phyloP scores from a whole-genome alignment of 1,284 basidiomycete genomes.

The Ustilago shanxiensis region DNA sequence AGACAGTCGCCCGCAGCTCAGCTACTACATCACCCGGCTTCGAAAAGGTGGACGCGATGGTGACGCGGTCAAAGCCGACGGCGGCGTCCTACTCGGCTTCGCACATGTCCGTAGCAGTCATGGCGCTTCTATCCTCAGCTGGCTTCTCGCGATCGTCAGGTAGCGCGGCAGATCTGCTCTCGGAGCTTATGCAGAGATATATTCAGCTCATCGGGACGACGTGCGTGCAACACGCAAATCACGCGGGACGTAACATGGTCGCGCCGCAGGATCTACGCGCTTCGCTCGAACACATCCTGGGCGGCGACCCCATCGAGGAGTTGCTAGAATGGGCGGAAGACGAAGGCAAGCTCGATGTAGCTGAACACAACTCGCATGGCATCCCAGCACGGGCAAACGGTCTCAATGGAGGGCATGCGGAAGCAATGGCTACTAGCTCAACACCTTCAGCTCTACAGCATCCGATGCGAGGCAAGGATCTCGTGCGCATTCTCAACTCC shows the following conservation, averaged over 20 bases:
- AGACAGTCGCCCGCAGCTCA: too few species aligned
- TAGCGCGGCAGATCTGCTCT: conserved; percentile 46
- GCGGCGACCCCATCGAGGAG: conserved; percentile 50
- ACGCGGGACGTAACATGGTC: conserved; percentile 40
- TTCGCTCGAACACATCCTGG: conserved; percentile 55
- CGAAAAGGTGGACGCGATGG: conserved; percentile 14
- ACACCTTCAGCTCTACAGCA: conserved; percentile 29
- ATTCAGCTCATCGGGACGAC: conserved; percentile 47
- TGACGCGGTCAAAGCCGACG: conserved; percentile 39
- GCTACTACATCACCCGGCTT: background rate
- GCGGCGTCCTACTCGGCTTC: conserved; percentile 51
- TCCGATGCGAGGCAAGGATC: conserved; percentile 48
- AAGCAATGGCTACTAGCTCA: conserved; percentile 9
- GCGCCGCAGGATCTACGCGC: conserved; percentile 52
- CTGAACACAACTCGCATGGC: background rate
- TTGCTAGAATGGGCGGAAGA: conserved; percentile 57
- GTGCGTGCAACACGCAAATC: conserved; percentile 49
- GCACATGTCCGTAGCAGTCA: conserved; percentile 42
- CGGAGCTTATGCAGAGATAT: conserved; percentile 60
- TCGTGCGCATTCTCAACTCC: conserved; percentile 29
- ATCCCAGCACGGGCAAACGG: conserved; percentile 10
- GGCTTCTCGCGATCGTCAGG: conserved; percentile 56
- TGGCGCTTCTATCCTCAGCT: conserved; percentile 43
- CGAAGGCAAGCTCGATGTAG: conserved; percentile 34
- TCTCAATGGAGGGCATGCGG: conserved; percentile 16